These are phyloP conservation scores for Solanum lycopersicoides DNA, from an alignment of 257 asterid genomes.

Conservation along the genomic window DNA sequence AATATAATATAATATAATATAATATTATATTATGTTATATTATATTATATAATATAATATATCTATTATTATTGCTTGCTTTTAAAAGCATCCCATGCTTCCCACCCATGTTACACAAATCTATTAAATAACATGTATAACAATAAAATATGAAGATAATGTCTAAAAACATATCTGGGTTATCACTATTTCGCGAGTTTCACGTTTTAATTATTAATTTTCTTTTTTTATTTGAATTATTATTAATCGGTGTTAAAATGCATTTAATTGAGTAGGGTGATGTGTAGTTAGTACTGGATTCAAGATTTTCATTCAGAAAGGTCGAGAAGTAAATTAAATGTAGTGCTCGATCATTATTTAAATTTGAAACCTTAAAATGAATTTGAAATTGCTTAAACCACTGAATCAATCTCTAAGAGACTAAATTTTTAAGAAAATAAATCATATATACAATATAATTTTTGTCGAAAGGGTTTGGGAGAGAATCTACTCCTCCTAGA, in stretches of 20 bases:
- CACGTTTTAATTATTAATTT: neutral
- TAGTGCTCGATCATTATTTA: neutral
- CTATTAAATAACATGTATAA: neutral
- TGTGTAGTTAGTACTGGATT: neutral
- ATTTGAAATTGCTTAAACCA: neutral
- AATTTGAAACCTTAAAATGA: neutral
- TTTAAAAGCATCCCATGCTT: constrained; percentile 1
- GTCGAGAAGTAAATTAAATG: neutral
- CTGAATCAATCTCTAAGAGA: neutral
- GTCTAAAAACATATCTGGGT: neutral
- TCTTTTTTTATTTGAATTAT: neutral
- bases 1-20: neutral
- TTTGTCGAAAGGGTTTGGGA: neutral
- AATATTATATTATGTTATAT: too few species aligned
- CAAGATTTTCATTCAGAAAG: neutral
- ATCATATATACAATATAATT: too few species aligned
- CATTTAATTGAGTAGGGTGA: fast-evolving
- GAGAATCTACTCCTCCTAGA: neutral
- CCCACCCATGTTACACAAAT: neutral
- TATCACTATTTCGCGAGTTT: neutral
- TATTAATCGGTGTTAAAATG: neutral
- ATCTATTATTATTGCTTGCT: neutral
- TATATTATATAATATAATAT: neutral
- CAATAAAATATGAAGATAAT: neutral
- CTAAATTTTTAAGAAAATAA: too few species aligned